A percentile compares a stretch with the other conserved stretches of the same genome.
Evolutionary conservation across 1,284 basidiomycete species (phyloP).

Genomic region (Fistulinella cinereoalba): DNA sequence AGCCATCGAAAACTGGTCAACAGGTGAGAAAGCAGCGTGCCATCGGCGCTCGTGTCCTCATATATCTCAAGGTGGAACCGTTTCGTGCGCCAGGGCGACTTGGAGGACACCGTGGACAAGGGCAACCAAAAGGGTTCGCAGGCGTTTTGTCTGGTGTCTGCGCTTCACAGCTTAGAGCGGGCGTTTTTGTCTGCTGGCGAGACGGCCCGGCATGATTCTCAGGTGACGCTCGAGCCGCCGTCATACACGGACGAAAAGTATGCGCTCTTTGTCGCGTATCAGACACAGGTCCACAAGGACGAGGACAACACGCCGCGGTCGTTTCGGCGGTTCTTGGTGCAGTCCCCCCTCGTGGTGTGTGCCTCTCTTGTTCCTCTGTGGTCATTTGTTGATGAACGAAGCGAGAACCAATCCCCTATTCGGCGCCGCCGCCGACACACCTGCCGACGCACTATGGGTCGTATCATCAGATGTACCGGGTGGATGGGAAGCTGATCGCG

Average conservation of each 20-base stretch:
- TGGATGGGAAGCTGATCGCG: constrained; percentile 82
- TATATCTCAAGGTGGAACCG: constrained; percentile 66
- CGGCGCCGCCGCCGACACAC: constrained; percentile 43
- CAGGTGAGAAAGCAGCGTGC: constrained; percentile 43
- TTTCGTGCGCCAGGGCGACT: constrained; percentile 55
- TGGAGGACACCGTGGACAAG: constrained; percentile 33
- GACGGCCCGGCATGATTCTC: constrained; percentile 43
- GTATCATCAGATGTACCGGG: constrained; percentile 81
- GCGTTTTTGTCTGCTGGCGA: constrained; percentile 28
- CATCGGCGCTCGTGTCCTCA: constrained; percentile 7
- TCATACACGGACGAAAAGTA: constrained; percentile 81
- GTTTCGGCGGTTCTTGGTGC: constrained; percentile 77
- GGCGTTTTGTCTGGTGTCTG: constrained; percentile 39
- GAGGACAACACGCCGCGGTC: constrained; percentile 46
- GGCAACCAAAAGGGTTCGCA: constrained; percentile 19
- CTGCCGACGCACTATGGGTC: constrained; percentile 78
- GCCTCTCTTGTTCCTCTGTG: background rate
- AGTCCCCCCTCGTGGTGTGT: constrained; percentile 71
- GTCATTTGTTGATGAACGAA: constrained; percentile 15
- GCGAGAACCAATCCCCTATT: constrained; percentile 60
- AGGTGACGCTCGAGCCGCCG: constrained; percentile 76
- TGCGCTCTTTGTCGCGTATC: constrained; percentile 73
- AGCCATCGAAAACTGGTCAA: constrained; percentile 77
- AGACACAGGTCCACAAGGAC: constrained; percentile 76
- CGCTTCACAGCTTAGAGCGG: constrained; percentile 43